phyloP scores from a whole-genome alignment of 2,329 filamentous ascomycete genomes.

The Thelonectria discophora region DNA sequence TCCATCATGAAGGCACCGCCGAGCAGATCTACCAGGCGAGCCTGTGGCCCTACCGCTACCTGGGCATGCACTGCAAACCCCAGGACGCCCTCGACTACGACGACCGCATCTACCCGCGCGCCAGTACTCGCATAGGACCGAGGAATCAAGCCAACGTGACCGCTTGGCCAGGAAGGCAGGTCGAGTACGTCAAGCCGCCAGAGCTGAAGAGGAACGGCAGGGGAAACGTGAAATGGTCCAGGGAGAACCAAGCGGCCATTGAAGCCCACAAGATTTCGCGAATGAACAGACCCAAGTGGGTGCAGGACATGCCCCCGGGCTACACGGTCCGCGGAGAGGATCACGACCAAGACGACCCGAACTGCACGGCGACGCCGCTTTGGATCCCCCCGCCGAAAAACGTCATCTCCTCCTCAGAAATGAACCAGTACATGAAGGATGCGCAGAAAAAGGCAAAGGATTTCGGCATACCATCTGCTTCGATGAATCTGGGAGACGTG shows the following conservation, averaged over 20 bases:
- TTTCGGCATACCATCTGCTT: constrained; percentile 76
- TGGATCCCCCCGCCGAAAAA: constrained; percentile 78
- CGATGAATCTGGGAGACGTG: constrained; percentile 88
- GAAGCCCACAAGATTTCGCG: constrained; percentile 83
- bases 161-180: constrained; percentile 84
- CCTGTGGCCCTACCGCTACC: constrained; percentile 94
- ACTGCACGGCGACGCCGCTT: constrained; percentile 76
- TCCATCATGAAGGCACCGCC: constrained; percentile 70
- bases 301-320: constrained; percentile 88
- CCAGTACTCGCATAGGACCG: constrained; percentile 89
- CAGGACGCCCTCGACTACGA: constrained; percentile 97
- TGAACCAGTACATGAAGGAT: constrained; percentile 80
- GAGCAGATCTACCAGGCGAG: constrained; percentile 93
- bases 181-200: constrained; percentile 88
- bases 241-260: constrained; percentile 79
- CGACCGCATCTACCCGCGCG: constrained; percentile 95
- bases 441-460: constrained; percentile 71
- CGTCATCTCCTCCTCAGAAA: constrained; percentile 61
- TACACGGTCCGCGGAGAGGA: constrained; percentile 89
- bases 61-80: constrained; percentile 93
- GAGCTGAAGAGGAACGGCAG: constrained; percentile 87
- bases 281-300: constrained; percentile 88
- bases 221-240: constrained; percentile 79
- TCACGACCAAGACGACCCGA: constrained; percentile 72
- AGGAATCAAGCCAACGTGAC: constrained; percentile 88